Conservation (phyloP, 495 filamentous ascomycete genomes). For the Pyronema domesticum region DNA sequence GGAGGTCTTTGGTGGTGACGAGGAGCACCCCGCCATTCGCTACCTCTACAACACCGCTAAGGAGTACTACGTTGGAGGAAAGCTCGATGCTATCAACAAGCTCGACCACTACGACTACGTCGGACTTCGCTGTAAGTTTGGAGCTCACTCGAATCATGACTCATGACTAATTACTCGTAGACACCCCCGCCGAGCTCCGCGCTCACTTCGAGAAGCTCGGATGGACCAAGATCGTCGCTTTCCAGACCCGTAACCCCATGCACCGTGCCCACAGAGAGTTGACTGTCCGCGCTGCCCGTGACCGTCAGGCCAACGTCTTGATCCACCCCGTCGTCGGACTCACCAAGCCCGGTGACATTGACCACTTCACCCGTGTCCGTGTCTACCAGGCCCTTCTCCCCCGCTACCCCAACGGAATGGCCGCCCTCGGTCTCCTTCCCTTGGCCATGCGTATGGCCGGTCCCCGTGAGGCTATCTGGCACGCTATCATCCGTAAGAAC, state of each 20-base stretch:
- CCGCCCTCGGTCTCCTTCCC: conserved; percentile 84
- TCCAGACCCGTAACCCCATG: conserved; percentile 99
- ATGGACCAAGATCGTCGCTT: conserved; percentile 90
- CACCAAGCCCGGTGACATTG: conserved; percentile 97
- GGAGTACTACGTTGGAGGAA: conserved; percentile 88
- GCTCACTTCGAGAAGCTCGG: conserved; percentile 97
- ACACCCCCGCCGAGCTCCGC: conserved; percentile 86
- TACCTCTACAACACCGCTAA: conserved; percentile 64
- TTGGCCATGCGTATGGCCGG: conserved; percentile 99
- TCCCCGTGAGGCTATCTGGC: conserved; percentile 96
- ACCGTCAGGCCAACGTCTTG: conserved; percentile 90
- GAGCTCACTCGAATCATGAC: background rate
- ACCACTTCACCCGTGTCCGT: conserved; percentile 97
- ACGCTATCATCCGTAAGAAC: conserved; percentile 99
- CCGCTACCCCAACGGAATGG: conserved; percentile 98
- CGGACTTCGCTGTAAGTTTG: conserved; percentile 64
- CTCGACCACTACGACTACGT: conserved; percentile 98
- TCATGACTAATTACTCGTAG: conserved; percentile 29
- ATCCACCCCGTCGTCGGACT: conserved; percentile 97
- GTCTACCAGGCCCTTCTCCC: conserved; percentile 95
- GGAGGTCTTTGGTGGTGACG: conserved; percentile 88
- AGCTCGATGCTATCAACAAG: conserved; percentile 81
- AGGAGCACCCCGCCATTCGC: conserved; percentile 77
- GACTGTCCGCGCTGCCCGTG: conserved; percentile 88
- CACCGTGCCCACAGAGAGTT: conserved; percentile 94